Base-by-base conservation (phyloP, 2,329 filamentous ascomycete species). In the Cadophora luteo-olivacea region DNA sequence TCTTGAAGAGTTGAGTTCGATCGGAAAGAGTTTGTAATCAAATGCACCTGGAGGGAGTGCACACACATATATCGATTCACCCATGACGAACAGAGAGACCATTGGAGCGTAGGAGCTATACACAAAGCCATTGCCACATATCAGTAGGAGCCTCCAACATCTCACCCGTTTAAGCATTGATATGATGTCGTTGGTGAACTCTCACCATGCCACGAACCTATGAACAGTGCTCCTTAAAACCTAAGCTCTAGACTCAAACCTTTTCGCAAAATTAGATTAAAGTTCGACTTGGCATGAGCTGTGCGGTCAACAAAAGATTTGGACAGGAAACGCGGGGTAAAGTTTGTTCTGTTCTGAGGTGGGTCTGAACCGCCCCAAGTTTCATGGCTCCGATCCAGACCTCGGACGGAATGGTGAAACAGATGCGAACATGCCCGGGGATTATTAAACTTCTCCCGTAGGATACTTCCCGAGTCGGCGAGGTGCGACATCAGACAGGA, bases 1-100 rank as follows among this genome's bases (percentile, higher is more conserved):
- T 70, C 16, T 24, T 67, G 38, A 57, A 65, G 7, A 6, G 3
- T 24, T 38, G 32, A 22, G 29, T 24, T 36, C 14, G 33, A 24
- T 11, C 5, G 16, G 12, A 6, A 19, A 45, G 41, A 2, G 14
- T 45, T 45, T 45, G 4, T 14, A 45, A 14, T 6, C 41, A 19
- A 29, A 3, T 29, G 41, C 24, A 54, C 7, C 22, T 8, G 24
- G 25, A 4, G 11, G 54, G 54, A 57, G 14, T 22, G 54, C 16
- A 2, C 19, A 22, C n/a, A 29, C 5, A 22, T 45, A 45, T 45
- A 45, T 2, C 2, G 12, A 19, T 11, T 45, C 16, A 6, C 41
- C 16, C 16, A 19, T 14, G 36, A 16, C 11, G 51, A 54, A 54
- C 11, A 4, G 24, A 54, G 14, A 54, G 24, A 16, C 19, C 24